Conservation (phyloP, 768 basidiomycete genomes). For the Leccinum uliginosum region DNA sequence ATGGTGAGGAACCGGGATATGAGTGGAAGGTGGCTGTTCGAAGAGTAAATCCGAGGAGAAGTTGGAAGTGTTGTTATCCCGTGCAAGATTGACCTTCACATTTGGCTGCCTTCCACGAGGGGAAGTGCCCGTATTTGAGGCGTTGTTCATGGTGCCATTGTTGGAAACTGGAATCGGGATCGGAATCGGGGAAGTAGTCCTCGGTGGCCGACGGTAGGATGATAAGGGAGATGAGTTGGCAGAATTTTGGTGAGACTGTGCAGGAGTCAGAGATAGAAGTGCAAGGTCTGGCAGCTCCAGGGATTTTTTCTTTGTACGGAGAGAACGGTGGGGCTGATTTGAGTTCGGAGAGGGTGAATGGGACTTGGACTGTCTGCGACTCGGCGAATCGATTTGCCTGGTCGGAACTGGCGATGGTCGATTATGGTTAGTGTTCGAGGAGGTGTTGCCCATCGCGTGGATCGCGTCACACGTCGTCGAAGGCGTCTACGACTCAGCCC, state of each 20-base stretch:
- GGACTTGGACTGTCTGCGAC: constrained; percentile 17
- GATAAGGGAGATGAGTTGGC: constrained; percentile 40
- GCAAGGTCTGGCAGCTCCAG: constrained; percentile 76
- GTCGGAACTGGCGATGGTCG: constrained; percentile 23
- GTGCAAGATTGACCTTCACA: constrained; percentile 25
- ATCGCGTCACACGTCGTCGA: constrained; percentile 17
- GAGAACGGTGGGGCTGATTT: constrained; percentile 51
- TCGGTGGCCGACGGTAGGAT: constrained; percentile 35
- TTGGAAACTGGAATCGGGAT: constrained; percentile 40
- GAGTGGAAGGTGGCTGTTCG: constrained; percentile 42
- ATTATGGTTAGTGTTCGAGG: constrained; percentile 29
- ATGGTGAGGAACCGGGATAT: constrained; percentile 33
- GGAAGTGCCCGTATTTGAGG: constrained; percentile 33
- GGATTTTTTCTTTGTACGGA: constrained; percentile 66
- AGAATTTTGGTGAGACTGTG: constrained; percentile 32
- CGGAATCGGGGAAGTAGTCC: constrained; percentile 46
- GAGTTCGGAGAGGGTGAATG: constrained; percentile 39
- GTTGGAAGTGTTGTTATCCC: constrained; percentile 27
- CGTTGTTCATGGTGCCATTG: constrained; percentile 35
- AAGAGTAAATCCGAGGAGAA: constrained; percentile 37
- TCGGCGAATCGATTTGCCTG: constrained; percentile 24
- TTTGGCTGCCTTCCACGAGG: constrained; percentile 32
- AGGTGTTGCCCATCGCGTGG: constrained; percentile 31
- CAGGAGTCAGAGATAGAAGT: constrained; percentile 43
- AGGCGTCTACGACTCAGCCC: constrained; percentile 10